Evolutionary conservation across 441 rosid species (phyloP).

Genomic region (Gossypium davidsonii): DNA sequence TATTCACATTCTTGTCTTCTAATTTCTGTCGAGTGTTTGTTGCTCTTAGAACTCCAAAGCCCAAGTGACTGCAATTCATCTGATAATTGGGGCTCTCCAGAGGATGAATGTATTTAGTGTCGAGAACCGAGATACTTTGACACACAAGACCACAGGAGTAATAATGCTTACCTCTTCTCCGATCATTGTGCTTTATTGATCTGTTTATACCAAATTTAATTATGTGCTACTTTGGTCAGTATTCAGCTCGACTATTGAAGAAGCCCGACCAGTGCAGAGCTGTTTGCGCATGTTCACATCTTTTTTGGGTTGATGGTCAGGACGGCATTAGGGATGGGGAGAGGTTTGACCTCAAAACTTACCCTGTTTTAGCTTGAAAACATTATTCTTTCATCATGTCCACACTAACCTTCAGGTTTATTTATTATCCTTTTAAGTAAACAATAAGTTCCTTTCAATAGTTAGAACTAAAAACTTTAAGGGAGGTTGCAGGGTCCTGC

Average conservation of each 20-base stretch:
- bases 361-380: neutral
- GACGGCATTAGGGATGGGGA: conserved; percentile 62
- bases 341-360: conserved; percentile 33
- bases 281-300: conserved; percentile 69
- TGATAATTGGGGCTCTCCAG: conserved; percentile 67
- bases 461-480: neutral
- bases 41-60: conserved; percentile 56
- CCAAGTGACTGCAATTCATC: conserved; percentile 67
- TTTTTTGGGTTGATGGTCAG: conserved; percentile 67
- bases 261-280: conserved; percentile 84
- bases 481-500: conserved; percentile 43
- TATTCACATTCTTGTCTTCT: neutral
- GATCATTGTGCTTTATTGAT: conserved; percentile 5
- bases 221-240: conserved; percentile 34
- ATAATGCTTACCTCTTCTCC: conserved; percentile 7
- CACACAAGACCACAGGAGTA: conserved; percentile 84
- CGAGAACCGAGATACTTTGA: conserved; percentile 71
- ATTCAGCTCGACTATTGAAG: conserved; percentile 70
- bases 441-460: neutral
- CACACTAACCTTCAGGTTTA: neutral
- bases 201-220: conserved; percentile 4
- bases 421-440: neutral
- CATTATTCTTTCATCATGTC: neutral
- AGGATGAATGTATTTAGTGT: conserved; percentile 66
- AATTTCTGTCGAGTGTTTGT: neutral